Base-by-base conservation (phyloP, 768 basidiomycete species). In the Phylloporus sp. region DNA sequence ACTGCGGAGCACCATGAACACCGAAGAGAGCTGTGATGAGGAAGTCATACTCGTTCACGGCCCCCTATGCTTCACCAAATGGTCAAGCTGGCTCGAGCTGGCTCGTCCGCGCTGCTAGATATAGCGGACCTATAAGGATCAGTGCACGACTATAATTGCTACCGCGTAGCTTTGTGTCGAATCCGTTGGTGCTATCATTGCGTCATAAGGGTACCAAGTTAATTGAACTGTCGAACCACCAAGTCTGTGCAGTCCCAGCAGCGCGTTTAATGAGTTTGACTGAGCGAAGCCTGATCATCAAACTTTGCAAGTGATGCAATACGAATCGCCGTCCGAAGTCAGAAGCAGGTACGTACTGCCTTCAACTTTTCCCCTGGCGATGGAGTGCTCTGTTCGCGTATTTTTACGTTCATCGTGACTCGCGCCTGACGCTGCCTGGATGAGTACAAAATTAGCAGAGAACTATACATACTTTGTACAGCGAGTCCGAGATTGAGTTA, bases 1-100 rank as follows among this genome's bases (percentile, higher is more conserved):
- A 28, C 61, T 60, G 52, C 57, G 61, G 61, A 52, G 27, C 44
- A 52, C 38, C 24, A 40, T 57, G 49, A 53, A 46, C 23, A 38
- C 32, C 10, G 50, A 39, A 22, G 24, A 36, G 34, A 29, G 5
- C 26, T 20, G 18, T 42, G 60, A 57, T 42, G 22, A 29, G 27
- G 48, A 51, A 48, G 44, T 42, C 48, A 52, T 54, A 42, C 31
- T 28, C 38, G 15, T 44, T 38, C 27, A 47, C 32, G 32, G 42
- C 18, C 46, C 5, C 21, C 7, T 38, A 38, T 42, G 28, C 26
- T 38, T 49, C 41, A 40, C 52, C 34, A 15, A 24, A 31, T 28
- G 28, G 21, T 39, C 18, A 38, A 41, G 31, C 38, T 40, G 35
- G 27, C 32, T 27, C 44, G 48, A 32, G 20, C 38, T 40, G 47